Percentiles rank a stretch among this genome's conserved stretches.
Conservation (phyloP, 1,284 basidiomycete species). For the Tylopilus sp. region DNA sequence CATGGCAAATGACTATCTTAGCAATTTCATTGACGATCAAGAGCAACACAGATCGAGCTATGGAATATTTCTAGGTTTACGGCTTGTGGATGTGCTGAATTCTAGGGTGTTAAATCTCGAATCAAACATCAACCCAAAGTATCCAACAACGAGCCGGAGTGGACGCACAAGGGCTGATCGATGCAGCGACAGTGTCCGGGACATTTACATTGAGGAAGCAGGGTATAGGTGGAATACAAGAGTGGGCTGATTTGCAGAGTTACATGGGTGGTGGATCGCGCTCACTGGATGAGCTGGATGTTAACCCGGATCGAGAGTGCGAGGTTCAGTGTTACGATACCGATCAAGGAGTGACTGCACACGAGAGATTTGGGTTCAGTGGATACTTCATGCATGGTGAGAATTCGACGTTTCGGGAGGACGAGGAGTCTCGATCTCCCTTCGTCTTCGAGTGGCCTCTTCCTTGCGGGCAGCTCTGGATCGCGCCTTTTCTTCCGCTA, state of each 20-base stretch:
- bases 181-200: neutral
- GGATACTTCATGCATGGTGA: slow-evolving; percentile 17
- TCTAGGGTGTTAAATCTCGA: slow-evolving; percentile 8
- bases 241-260: slow-evolving; percentile 13
- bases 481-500: slow-evolving; percentile 53
- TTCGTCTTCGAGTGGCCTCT: slow-evolving; percentile 26
- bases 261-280: slow-evolving; percentile 13
- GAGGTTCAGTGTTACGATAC: slow-evolving; percentile 17
- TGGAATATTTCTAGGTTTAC: slow-evolving; percentile 10
- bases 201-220: slow-evolving; percentile 1
- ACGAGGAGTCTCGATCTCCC: slow-evolving; percentile 14
- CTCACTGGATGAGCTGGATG: slow-evolving; percentile 15
- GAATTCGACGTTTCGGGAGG: slow-evolving; percentile 6
- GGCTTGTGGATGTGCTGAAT: neutral
- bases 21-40: slow-evolving; percentile 9
- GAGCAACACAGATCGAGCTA: slow-evolving; percentile 5
- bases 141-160: neutral
- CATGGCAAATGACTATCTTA: slow-evolving; percentile 13
- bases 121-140: neutral
- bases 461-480: slow-evolving; percentile 28
- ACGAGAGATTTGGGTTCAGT: slow-evolving; percentile 3
- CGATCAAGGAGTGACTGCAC: slow-evolving; percentile 7
- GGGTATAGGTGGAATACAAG: slow-evolving; percentile 17
- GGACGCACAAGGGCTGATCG: slow-evolving; percentile 20
- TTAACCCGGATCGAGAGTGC: slow-evolving; percentile 11